Conservation (phyloP, 192 early-diverging fungal species). For the Dimargaris cristalligena region DNA sequence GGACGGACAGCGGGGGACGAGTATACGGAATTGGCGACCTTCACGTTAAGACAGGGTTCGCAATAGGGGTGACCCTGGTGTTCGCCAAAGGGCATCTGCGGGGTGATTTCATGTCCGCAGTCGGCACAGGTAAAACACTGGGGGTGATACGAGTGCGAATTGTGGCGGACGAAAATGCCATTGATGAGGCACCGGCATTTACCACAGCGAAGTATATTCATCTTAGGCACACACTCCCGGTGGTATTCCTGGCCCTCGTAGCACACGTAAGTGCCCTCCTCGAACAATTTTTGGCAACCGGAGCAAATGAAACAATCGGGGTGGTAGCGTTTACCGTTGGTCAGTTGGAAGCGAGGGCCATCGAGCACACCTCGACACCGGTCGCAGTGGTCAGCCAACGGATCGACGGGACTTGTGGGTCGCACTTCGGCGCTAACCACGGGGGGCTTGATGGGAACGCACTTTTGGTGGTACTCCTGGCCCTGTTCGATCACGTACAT, state of each 20-base stretch:
- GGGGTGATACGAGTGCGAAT: slow-evolving; percentile 24
- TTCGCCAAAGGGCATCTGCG: slow-evolving; percentile 33
- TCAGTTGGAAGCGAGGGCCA: slow-evolving; percentile 32
- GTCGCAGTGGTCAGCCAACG: slow-evolving; percentile 19
- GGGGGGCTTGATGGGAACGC: slow-evolving; percentile 27
- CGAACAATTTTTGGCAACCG: slow-evolving; percentile 26
- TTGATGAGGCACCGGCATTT: slow-evolving; percentile 20
- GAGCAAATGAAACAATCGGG: slow-evolving; percentile 32
- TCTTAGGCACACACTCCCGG: slow-evolving; percentile 24
- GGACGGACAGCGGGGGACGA: not conserved
- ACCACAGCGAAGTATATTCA: slow-evolving; percentile 15
- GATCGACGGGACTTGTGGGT: slow-evolving; percentile 8
- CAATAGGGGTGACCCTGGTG: slow-evolving; percentile 22
- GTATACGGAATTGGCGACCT: slow-evolving; percentile 6
- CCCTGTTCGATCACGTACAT: slow-evolving; percentile 26
- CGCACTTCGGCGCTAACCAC: slow-evolving; percentile 21
- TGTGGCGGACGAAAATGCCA: slow-evolving; percentile 26
- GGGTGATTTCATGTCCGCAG: slow-evolving; percentile 25
- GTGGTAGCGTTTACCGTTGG: slow-evolving; percentile 34
- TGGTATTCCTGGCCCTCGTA: slow-evolving; percentile 34
- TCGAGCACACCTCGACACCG: slow-evolving; percentile 20
- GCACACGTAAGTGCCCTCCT: slow-evolving; percentile 35
- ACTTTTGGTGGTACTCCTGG: slow-evolving; percentile 27
- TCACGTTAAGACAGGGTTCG: slow-evolving; percentile 23
- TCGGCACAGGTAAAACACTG: slow-evolving; percentile 28